Conservation (phyloP, 345 rosid genomes). For the Hypericum androsaemum region DNA sequence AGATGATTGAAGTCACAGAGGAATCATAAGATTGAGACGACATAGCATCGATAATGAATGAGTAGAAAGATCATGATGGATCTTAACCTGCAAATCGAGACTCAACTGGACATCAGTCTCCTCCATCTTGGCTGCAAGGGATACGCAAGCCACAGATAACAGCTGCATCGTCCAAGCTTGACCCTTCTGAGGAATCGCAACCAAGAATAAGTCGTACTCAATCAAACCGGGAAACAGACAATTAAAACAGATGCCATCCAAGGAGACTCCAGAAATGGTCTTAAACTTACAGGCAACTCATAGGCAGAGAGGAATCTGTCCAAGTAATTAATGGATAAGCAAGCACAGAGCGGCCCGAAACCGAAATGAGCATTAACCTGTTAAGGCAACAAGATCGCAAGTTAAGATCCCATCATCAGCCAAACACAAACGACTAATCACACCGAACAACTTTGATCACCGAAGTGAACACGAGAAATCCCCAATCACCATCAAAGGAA, state of each 20-base stretch:
- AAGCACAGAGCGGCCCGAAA: slow-evolving; percentile 59
- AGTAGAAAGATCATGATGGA: neutral
- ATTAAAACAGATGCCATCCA: no score
- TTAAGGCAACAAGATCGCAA: slow-evolving; percentile 14
- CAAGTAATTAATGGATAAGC: slow-evolving; percentile 52
- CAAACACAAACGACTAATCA: slow-evolving; percentile 8
- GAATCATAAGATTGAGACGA: slow-evolving; percentile 4
- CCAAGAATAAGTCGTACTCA: neutral
- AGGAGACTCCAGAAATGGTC: neutral
- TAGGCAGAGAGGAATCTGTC: slow-evolving; percentile 66
- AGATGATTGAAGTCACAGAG: neutral
- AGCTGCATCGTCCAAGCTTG: slow-evolving; percentile 59
- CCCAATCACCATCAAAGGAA: no score
- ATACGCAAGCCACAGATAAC: slow-evolving; percentile 64
- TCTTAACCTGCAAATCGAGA: slow-evolving; percentile 55
- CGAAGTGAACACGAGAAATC: no score
- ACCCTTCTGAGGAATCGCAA: slow-evolving; percentile 36
- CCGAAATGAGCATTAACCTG: slow-evolving; percentile 57
- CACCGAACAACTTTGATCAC: no score
- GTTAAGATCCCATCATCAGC: slow-evolving; percentile 12
- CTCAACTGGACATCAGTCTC: slow-evolving; percentile 54
- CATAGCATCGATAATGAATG: neutral
- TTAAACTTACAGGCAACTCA: slow-evolving; percentile 50
- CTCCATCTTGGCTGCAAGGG: slow-evolving; percentile 70
- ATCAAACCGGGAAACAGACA: no score